A percentile compares a stretch with the other conserved stretches of the same genome.
These are phyloP conservation scores for Bolboschoenus planiculmis DNA, from an alignment of 176 grass and related monocot species.

Conservation along the genomic window DNA sequence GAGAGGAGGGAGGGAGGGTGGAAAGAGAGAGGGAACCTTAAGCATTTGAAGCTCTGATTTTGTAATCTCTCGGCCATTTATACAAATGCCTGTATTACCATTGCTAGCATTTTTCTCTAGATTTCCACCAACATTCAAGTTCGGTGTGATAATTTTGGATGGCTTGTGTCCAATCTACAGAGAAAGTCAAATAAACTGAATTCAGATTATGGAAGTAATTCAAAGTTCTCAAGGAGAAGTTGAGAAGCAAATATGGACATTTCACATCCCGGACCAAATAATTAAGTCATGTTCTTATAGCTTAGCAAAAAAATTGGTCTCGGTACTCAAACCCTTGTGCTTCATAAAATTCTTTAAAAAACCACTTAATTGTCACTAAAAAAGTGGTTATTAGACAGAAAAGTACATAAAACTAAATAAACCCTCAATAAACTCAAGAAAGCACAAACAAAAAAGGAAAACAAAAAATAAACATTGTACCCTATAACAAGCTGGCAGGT, in stretches of 20 bases:
- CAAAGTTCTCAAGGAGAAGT: not conserved
- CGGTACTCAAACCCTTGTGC: not conserved
- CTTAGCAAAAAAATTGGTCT: not conserved
- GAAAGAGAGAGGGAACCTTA: slow-evolving; percentile 50
- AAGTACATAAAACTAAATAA: not conserved
- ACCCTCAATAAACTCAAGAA: not conserved
- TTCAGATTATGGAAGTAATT: not conserved
- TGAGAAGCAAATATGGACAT: not conserved
- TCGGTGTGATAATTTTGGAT: slow-evolving; percentile 71
- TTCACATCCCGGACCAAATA: not conserved
- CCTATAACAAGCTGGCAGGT: not conserved
- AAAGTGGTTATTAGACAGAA: not conserved
- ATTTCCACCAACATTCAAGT: slow-evolving; percentile 68
- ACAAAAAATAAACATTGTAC: not conserved
- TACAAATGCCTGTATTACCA: slow-evolving; percentile 74
- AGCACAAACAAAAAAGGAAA: not conserved
- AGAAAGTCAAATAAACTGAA: slow-evolving; percentile 10
- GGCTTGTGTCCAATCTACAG: slow-evolving; percentile 87
- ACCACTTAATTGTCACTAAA: not conserved
- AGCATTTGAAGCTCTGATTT: slow-evolving; percentile 91
- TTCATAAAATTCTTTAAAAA: not conserved
- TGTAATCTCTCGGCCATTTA: slow-evolving; percentile 96
- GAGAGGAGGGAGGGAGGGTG: too few species aligned
- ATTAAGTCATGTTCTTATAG: not conserved
- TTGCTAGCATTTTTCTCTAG: slow-evolving; percentile 74